phyloP scores from a whole-genome alignment of 768 basidiomycete genomes.

The Megacollybia marginata region DNA sequence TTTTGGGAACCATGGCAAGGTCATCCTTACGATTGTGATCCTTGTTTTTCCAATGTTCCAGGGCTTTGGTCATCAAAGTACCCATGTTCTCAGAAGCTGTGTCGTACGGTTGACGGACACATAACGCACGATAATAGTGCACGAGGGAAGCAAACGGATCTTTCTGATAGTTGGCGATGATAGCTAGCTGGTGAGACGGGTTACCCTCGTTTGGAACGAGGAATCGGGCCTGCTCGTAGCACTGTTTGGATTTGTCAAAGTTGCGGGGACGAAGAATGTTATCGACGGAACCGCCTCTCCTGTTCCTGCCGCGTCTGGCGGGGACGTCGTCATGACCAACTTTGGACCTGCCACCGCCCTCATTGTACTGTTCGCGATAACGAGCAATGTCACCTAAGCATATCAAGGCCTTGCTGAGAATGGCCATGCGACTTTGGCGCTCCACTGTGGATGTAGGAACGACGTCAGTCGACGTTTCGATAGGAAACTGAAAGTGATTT shows the following conservation, averaged over 20 bases:
- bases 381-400: conserved; percentile 93
- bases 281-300: conserved; percentile 40
- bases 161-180: conserved; percentile 76
- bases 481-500: conserved; percentile 59
- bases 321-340: conserved; percentile 61
- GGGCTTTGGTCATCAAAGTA: conserved; percentile 57
- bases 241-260: conserved; percentile 67
- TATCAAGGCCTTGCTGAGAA: conserved; percentile 81
- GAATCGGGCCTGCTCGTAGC: conserved; percentile 79
- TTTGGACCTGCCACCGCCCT: conserved; percentile 54
- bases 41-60: conserved; percentile 50
- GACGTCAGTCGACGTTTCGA: conserved; percentile 36
- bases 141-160: conserved; percentile 77
- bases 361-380: conserved; percentile 87
- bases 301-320: conserved; percentile 30
- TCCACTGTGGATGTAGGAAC: conserved; percentile 39
- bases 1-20: conserved; percentile 32
- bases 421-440: conserved; percentile 58
- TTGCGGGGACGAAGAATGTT: conserved; percentile 51
- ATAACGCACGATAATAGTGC: conserved; percentile 89
- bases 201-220: conserved; percentile 88
- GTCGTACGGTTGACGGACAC: conserved; percentile 79
- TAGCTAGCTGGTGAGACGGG: conserved; percentile 93
- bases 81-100: conserved; percentile 83
- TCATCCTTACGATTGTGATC: conserved; percentile 18